phyloP scores from a whole-genome alignment of 2,329 filamentous ascomycete species.

The Onygenales sp. region DNA sequence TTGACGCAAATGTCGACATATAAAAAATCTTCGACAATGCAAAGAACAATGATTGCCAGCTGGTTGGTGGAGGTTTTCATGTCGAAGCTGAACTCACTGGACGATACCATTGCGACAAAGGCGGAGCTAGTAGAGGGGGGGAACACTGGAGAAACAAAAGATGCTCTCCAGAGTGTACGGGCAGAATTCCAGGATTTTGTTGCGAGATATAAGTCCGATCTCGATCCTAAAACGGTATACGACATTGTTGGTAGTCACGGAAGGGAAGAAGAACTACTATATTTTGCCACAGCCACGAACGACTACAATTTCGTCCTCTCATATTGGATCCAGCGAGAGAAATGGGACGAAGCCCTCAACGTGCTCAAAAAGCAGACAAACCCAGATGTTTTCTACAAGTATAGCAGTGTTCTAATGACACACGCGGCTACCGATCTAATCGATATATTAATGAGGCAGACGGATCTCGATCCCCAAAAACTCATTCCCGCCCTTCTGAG shows the following conservation, averaged over 20 bases:
- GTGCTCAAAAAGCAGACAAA: slow-evolving; percentile 91
- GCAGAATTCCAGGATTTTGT: slow-evolving; percentile 85
- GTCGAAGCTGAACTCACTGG: slow-evolving; percentile 88
- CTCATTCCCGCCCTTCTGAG: slow-evolving; percentile 89
- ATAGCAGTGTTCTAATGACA: slow-evolving; percentile 92
- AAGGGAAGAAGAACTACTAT: slow-evolving; percentile 82
- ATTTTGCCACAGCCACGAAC: slow-evolving; percentile 77
- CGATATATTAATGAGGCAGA: slow-evolving; percentile 91
- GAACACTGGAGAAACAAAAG: slow-evolving; percentile 60
- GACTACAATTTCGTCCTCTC: slow-evolving; percentile 92
- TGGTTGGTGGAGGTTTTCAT: slow-evolving; percentile 97
- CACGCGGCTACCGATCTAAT: slow-evolving; percentile 76
- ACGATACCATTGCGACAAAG: slow-evolving; percentile 86
- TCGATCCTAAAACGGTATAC: slow-evolving; percentile 87
- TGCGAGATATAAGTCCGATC: slow-evolving; percentile 70
- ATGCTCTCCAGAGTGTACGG: slow-evolving; percentile 60
- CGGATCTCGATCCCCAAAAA: slow-evolving; percentile 71
- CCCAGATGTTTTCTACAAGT: slow-evolving; percentile 88
- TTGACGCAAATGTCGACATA: slow-evolving; percentile 71
- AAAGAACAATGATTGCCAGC: slow-evolving; percentile 86
- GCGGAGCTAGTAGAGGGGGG: slow-evolving; percentile 67
- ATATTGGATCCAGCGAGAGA: slow-evolving; percentile 94
- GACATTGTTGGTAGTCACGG: slow-evolving; percentile 94
- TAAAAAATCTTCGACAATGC: slow-evolving; percentile 80
- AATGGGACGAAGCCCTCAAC: slow-evolving; percentile 76